Evolutionary conservation across 2,329 filamentous ascomycete genomes (phyloP), one percentile per base, ranked within the genome.

Genomic region (Penicillium sp.): DNA sequence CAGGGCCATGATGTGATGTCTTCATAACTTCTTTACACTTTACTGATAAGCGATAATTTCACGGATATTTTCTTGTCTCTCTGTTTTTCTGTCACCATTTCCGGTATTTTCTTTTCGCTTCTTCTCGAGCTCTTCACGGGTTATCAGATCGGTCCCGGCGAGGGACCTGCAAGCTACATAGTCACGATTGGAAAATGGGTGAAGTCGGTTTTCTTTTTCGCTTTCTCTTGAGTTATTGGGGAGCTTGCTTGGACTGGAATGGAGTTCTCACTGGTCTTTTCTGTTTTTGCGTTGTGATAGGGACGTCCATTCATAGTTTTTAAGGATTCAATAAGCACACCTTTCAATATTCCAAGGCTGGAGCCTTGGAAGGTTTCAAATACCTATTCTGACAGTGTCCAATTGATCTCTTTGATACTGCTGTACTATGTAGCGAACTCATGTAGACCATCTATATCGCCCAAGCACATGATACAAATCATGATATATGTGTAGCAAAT

Each of bases 191-290:
- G 47, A 51, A 55, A 51, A 55, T 42, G n/a, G 41, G 41, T 35
- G 33, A 51, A 17, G 35, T 44, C 19, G 19, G 19, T 48, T 53
- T 54, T 51, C 44, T 55, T 47, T 50, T 40, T 41, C 50, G 28
- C 43, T 60, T 55, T 50, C 52, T 50, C 22, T 49, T 55, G 41
- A 51, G 33, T 50, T 49, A 42, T 57, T 26, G 48, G 37, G 40
- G 51, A 57, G 55, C 50, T 55, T 50, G 55, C 49, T 56, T 56
- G 57, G 54, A 55, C 60, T 59, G 50, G 56, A 22, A 63, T 63
- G 65, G 59, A 56, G 61, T 60, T 59, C 12, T 55, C 36, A 42
- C 41, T 35, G 41, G 44, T 52, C 43, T n/a, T 17, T 48, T 31
- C 47, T 50, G 41, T 42, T 30, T 55, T 47, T 26, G 40, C 45